phyloP scores from a whole-genome alignment of 208 protist genomes.

The Leishmania turanica region DNA sequence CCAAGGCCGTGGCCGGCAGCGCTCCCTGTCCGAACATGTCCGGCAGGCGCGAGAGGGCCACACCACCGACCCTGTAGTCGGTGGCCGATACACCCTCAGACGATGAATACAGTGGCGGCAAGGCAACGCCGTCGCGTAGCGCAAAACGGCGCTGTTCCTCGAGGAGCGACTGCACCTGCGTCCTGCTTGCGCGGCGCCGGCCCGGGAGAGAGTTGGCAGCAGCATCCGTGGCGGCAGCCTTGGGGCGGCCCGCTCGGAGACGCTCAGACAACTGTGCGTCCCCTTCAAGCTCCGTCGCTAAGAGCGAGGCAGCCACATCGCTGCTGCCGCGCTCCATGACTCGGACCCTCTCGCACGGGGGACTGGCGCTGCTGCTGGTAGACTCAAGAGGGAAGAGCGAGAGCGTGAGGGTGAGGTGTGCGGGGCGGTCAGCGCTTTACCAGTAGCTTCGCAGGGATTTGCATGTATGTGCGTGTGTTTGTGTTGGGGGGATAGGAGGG shows the following conservation, averaged over 20 bases:
- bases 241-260: background rate
- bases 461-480: background rate
- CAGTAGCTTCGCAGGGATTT: background rate
- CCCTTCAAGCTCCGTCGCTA: conserved; percentile 18
- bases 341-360: too few species aligned
- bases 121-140: background rate
- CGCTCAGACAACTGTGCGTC: background rate
- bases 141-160: conserved; percentile 21
- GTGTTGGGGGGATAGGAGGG: background rate
- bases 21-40: conserved; percentile 15
- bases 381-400: background rate
- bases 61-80: background rate
- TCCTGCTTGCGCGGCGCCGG: background rate
- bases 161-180: conserved; percentile 12
- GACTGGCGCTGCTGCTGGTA: too few species aligned
- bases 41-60: conserved; percentile 1
- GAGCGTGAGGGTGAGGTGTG: background rate
- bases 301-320: conserved; percentile 22
- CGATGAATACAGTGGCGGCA: background rate
- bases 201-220: background rate
- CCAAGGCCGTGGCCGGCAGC: background rate
- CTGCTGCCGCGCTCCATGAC: conserved; percentile 10
- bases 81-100: background rate
- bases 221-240: background rate
- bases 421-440: background rate